phyloP scores from a whole-genome alignment of 73 alveolate species.

The Paraurostyla sp. region DNA sequence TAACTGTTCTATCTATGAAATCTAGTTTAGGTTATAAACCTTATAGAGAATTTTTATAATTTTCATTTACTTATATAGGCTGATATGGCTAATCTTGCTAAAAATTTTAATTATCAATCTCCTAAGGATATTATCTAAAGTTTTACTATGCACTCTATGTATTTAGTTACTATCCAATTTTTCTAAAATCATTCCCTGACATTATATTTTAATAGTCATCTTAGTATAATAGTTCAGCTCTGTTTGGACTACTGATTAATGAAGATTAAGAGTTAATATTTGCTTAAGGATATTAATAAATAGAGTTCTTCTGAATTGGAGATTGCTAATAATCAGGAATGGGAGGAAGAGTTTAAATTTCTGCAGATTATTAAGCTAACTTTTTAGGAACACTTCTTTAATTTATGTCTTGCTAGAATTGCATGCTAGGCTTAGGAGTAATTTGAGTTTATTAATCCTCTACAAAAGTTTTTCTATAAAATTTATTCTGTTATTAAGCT shows the following conservation, averaged over 20 bases:
- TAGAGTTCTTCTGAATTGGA: not conserved
- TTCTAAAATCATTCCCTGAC: not conserved
- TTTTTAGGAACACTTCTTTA: not conserved
- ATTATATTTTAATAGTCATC: not conserved
- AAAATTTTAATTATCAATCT: not conserved
- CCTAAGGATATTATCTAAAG: too few species aligned
- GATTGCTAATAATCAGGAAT: not conserved
- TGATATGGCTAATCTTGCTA: not conserved
- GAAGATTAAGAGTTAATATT: not conserved
- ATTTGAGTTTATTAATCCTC: conserved; percentile 31
- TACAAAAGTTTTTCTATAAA: conserved; percentile 17
- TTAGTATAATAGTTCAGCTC: conserved; percentile 10
- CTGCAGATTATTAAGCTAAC: too few species aligned
- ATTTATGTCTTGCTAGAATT: too few species aligned
- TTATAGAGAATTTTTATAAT: too few species aligned
- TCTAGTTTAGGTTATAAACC: conserved; percentile 2
- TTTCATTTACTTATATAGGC: too few species aligned
- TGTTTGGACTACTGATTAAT: conserved; percentile 7
- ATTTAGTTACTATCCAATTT: too few species aligned
- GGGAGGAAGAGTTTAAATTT: not conserved
- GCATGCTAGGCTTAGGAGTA: not conserved
- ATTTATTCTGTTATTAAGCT: not conserved
- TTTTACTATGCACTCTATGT: too few species aligned
- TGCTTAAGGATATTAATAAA: not conserved
- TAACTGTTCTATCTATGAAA: conserved; percentile 23